Conservation (phyloP, 2,329 filamentous ascomycete species). For the Arthrobotrys iridis region DNA sequence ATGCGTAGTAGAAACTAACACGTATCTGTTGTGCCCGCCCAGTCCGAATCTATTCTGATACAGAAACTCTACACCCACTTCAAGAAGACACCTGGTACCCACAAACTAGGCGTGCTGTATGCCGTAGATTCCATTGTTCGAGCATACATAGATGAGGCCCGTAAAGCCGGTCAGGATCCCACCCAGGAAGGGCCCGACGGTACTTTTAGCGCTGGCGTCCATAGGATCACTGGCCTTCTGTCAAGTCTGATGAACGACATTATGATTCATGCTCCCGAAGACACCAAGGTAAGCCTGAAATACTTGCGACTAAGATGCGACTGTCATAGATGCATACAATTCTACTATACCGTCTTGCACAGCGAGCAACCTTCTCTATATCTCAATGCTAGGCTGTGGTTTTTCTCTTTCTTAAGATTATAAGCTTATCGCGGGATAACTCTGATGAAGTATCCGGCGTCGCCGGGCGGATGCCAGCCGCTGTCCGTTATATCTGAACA, state of each 20-base stretch:
- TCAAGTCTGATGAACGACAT: conserved; percentile 96
- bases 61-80: conserved; percentile 97
- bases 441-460: conserved; percentile 42
- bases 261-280: conserved; percentile 80
- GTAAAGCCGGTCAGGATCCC: conserved; percentile 81
- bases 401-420: conserved; percentile 21
- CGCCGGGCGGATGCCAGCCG: conserved; percentile 41
- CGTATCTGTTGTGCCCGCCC: conserved; percentile 58
- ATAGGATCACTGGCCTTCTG: conserved; percentile 95
- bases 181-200: conserved; percentile 85
- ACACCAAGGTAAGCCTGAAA: conserved; percentile 88
- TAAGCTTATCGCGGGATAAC: conserved; percentile 38
- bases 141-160: conserved; percentile 97
- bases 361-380: conserved; percentile 2
- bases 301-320: conserved; percentile 60
- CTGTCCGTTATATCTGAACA: background rate
- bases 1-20: conserved; percentile 58
- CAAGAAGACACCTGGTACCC: conserved; percentile 90
- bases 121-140: conserved; percentile 99
- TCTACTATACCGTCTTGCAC: conserved; percentile 59
- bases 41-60: conserved; percentile 94
- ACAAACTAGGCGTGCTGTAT: conserved; percentile 99
- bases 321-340: conserved; percentile 59
- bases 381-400: conserved; percentile 7
- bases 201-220: conserved; percentile 92